phyloP scores from a whole-genome alignment of 768 basidiomycete genomes.

The Symmetrospora coprosmae region DNA sequence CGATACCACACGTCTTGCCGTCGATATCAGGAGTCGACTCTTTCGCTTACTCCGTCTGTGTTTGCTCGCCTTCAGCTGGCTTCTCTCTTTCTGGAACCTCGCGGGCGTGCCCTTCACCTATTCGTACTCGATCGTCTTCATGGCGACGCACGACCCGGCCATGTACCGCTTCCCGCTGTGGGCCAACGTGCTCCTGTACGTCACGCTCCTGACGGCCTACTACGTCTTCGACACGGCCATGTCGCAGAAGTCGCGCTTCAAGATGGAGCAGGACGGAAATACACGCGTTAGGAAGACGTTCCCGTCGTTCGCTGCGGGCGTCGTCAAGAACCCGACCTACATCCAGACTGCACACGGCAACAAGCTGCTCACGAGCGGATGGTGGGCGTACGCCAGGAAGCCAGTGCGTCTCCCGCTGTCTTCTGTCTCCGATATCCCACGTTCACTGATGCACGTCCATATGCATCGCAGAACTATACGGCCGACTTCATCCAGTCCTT shows the following conservation, averaged over 20 bases:
- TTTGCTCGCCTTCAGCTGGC: constrained; percentile 21
- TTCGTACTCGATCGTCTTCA: constrained; percentile 92
- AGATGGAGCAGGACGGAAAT: constrained; percentile 58
- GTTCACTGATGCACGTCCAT: neutral
- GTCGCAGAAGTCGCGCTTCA: constrained; percentile 94
- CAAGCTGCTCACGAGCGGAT: constrained; percentile 76
- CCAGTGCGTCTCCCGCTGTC: constrained; percentile 46
- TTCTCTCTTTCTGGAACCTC: constrained; percentile 33
- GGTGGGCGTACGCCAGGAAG: constrained; percentile 90
- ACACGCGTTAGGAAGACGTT: constrained; percentile 64
- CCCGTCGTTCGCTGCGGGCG: constrained; percentile 76
- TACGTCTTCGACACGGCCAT: constrained; percentile 85
- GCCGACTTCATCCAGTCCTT: constrained; percentile 50
- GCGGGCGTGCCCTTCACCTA: constrained; percentile 92
- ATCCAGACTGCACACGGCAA: constrained; percentile 92
- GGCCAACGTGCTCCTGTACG: constrained; percentile 57
- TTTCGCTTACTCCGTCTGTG: no score
- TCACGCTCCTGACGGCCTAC: constrained; percentile 66
- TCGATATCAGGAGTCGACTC: neutral
- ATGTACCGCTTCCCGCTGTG: constrained; percentile 72
- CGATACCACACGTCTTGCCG: neutral
- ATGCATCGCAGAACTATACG: constrained; percentile 58
- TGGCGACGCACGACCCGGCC: constrained; percentile 82
- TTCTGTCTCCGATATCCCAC: neutral
- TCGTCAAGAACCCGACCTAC: constrained; percentile 69